Conservation (phyloP, 2,329 filamentous ascomycete species). For the Leptographium flavum region DNA sequence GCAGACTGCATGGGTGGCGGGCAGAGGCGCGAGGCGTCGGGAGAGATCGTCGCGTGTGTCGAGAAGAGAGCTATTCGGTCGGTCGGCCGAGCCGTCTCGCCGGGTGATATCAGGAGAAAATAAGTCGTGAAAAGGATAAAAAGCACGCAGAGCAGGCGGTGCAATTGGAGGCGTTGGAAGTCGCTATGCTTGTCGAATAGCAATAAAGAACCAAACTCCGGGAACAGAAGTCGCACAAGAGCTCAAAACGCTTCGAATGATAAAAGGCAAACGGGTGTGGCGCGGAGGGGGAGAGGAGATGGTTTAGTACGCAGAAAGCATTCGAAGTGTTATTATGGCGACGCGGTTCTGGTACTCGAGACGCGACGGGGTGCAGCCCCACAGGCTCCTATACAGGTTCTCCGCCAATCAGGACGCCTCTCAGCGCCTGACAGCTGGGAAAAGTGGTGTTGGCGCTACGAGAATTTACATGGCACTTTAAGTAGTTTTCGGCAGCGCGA, state of each 20-base stretch:
- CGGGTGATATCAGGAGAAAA: not conserved
- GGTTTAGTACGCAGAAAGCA: not conserved
- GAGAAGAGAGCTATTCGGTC: not conserved
- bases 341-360: constrained; percentile 6
- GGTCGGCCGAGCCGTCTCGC: not conserved
- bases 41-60: constrained; percentile 1
- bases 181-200: not conserved
- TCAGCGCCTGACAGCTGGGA: constrained; percentile 1
- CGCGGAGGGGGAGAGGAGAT: not conserved
- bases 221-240: not conserved
- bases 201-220: not conserved
- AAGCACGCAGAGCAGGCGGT: not conserved
- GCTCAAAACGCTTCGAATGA: not conserved
- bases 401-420: not conserved
- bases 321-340: constrained; percentile 4
- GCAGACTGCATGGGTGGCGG: constrained; percentile 8
- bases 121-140: not conserved
- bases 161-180: not conserved
- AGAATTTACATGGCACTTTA: too few relatives aligned
- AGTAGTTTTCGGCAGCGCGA: not conserved
- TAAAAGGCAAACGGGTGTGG: not conserved
- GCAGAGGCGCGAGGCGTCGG: constrained; percentile 17
- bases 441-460: constrained; percentile 2
- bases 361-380: constrained; percentile 5
- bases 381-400: not conserved